Evolutionary conservation across 2,329 filamentous ascomycete genomes (phyloP).

Genomic region (Chaetomium sp.): DNA sequence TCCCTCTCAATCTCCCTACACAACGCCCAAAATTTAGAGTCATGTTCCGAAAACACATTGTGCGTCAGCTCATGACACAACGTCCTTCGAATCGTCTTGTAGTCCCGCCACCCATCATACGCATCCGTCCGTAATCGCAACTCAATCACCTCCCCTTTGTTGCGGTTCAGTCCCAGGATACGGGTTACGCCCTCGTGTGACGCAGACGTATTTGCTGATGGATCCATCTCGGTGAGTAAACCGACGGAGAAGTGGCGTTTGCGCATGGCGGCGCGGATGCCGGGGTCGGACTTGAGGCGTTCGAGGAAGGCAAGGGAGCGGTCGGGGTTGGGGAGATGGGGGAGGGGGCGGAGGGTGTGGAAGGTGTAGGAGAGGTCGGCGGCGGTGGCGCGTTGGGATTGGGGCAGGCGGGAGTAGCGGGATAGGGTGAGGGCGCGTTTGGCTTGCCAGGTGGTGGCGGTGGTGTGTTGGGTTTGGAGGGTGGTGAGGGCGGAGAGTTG

Average conservation of each 20-base stretch:
- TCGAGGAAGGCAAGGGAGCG: slow-evolving; percentile 66
- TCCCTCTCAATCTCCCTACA: slow-evolving; percentile 83
- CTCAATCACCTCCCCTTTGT: slow-evolving; percentile 84
- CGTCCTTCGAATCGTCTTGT: slow-evolving; percentile 83
- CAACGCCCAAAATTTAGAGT: slow-evolving; percentile 82
- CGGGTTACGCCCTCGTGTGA: slow-evolving; percentile 68
- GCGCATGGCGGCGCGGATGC: slow-evolving; percentile 77
- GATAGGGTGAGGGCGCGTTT: slow-evolving; percentile 11
- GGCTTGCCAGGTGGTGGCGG: slow-evolving; percentile 13
- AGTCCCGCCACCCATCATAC: slow-evolving; percentile 89
- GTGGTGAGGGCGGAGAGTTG: slow-evolving; percentile 21
- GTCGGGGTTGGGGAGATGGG: slow-evolving; percentile 69
- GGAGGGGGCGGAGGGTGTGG: slow-evolving; percentile 65
- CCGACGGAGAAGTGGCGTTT: slow-evolving; percentile 80
- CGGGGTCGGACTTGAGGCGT: slow-evolving; percentile 72
- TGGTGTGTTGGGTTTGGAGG: slow-evolving; percentile 17
- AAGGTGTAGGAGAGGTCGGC: slow-evolving; percentile 75
- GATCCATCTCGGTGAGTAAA: slow-evolving; percentile 93
- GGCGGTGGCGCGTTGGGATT: neutral
- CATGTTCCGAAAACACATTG: slow-evolving; percentile 80
- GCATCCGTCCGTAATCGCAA: slow-evolving; percentile 85
- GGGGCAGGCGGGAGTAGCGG: slow-evolving; percentile 24
- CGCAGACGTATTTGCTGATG: slow-evolving; percentile 64
- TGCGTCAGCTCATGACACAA: slow-evolving; percentile 94
- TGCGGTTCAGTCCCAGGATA: slow-evolving; percentile 80